Evolutionary conservation across 805 yeast species (phyloP), one percentile per base, ranked within the genome.

Genomic region (Diddensiella santjacobensis): DNA sequence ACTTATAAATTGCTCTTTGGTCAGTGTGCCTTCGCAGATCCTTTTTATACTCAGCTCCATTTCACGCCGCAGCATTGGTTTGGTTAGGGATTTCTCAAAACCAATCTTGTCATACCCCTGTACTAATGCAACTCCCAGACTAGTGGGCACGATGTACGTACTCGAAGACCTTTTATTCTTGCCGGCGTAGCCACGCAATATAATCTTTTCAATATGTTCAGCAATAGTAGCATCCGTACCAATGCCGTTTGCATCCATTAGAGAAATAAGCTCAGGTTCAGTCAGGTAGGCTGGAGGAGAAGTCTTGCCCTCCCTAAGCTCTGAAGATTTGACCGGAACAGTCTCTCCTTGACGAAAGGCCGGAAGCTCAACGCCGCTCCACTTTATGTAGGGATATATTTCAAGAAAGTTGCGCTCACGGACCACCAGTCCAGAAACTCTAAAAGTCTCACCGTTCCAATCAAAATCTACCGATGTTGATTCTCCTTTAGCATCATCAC

Each of bases 151-250:
- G 11, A 93, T 73, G 41, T 45, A 44, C 3, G 52, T 17, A 17
- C 20, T 19, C 23, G 44, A 36, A 23, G 48, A 48, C 11, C 31
- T 22, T 17, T 42, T 24, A 8, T 33, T 8, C 42, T 45, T 53
- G 23, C 44, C 39, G 65, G 69, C 45, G 59, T 90, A 95, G 17
- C 80, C 79, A 45, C 99, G 68, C 8, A 65, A 64, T 23, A 77
- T 68, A 38, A 93, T 81, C 61, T 86, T 90, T 49, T 85, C 89
- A 33, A 93, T 93, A 66, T 93, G 99, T 38, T 93, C 99, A 0
- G 98, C 99, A 66, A 93, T 95, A 0, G 99, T 93, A 0, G 99
- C 99, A 70, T 93, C 99, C 0, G 99, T 93, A 2, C 99, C 99
- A 40, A 93, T 93, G 0, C 98, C 98, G 65, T 93, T 93, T 8